Conservation (phyloP, 345 rosid genomes). For the Gossypium arboreum region DNA sequence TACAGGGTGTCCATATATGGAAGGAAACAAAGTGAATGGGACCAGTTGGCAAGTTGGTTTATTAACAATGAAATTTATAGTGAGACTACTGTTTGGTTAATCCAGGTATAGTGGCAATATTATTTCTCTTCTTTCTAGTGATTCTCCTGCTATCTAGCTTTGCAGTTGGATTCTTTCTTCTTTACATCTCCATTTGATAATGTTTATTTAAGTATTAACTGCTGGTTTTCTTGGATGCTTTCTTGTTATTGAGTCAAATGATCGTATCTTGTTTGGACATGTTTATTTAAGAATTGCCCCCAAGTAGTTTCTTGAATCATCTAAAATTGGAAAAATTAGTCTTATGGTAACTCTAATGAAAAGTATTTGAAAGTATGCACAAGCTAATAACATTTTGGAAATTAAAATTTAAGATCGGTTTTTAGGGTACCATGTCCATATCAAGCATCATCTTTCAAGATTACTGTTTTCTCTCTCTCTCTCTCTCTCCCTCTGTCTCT, state of each 20-base stretch:
- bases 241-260: not conserved
- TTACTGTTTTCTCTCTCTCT: not conserved
- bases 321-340: not conserved
- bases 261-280: slow-evolving; percentile 11
- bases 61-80: slow-evolving; percentile 47
- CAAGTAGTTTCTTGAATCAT: not conserved
- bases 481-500: not conserved
- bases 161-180: not conserved
- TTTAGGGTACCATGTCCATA: not conserved
- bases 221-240: slow-evolving; percentile 4
- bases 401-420: not conserved
- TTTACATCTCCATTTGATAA: not conserved
- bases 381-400: not conserved
- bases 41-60: slow-evolving; percentile 59
- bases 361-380: slow-evolving; percentile 6
- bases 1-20: slow-evolving; percentile 52
- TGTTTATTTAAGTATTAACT: not conserved
- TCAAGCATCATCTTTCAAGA: slow-evolving; percentile 1
- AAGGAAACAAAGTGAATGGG: slow-evolving; percentile 62
- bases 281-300: not conserved
- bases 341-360: not conserved
- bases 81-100: slow-evolving; percentile 52
- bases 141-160: not conserved
- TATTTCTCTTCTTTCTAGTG: not conserved
- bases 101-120: slow-evolving; percentile 33